Evolutionary conservation across 202 grass and related monocot species (phyloP), one percentile per base, ranked within the genome.

Genomic region (Alloteropsis angusta): DNA sequence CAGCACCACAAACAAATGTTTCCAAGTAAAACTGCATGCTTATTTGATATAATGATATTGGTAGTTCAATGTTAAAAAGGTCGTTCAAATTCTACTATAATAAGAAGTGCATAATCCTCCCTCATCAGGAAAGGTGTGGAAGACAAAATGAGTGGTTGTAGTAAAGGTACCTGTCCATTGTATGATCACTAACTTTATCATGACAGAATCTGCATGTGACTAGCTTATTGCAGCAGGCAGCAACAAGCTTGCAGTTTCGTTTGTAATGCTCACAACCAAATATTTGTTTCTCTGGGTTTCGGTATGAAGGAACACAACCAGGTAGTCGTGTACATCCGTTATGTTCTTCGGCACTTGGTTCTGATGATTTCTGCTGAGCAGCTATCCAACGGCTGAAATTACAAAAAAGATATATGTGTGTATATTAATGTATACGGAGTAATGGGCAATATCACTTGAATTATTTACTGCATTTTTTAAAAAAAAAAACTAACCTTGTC

Each of bases 231-330:
- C 95, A 98, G 81, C 95, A 98, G 23, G 83, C 75, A 63, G 95
- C 89, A 73, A 92, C 77, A 68, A 98, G 85, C 60, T 98, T 98
- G 78, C 92, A 98, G 78, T 98, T 98, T 81, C 95, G 76, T 68
- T 98, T 98, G 65, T 98, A 98, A 69, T 98, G 95, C 17, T 98
- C 95, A 79, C 95, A 98, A 30, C 95, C 95, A 85, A 98, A 98
- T 18, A 88, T 43, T 76, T 93, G 74, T 68, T 86, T 85, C 25
- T 91, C 89, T 65, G 58, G 67, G 72, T 98, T 87, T 76, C 63
- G 77, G 85, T 88, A 95, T 16, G 95, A 92, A 54, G 89, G 87
- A 79, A 26, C 79, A 46, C 86, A 89, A 39, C 85, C 95, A 77
- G 66, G 80, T 68, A 85, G 45, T 71, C 61, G 45, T 75, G 72